phyloP scores from a whole-genome alignment of 176 grass and related monocot genomes.

The Oryza officinalis region DNA sequence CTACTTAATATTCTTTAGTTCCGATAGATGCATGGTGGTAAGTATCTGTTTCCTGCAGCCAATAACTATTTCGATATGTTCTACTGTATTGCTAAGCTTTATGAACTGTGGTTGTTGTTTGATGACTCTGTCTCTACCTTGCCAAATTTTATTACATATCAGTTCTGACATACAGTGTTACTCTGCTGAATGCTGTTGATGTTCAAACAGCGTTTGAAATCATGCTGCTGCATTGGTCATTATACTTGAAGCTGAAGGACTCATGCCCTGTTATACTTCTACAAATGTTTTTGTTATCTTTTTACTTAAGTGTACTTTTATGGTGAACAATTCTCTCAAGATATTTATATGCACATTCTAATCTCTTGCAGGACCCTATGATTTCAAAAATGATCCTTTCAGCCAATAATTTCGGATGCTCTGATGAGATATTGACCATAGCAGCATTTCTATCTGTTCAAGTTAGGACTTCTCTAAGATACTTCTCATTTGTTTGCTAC shows the following conservation, averaged over 20 bases:
- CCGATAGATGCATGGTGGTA: not conserved
- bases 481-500: not conserved
- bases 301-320: not conserved
- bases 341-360: constrained; percentile 16
- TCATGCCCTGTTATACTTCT: not conserved
- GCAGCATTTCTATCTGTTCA: constrained; percentile 93
- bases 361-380: constrained; percentile 82
- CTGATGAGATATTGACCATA: constrained; percentile 94
- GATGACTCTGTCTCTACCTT: not conserved
- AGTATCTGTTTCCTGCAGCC: constrained; percentile 1
- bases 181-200: constrained; percentile 1
- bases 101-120: not conserved
- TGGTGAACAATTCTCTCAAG: not conserved
- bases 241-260: not conserved
- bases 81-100: not conserved
- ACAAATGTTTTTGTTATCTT: not conserved
- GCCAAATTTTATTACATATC: not conserved
- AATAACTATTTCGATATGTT: constrained; percentile 3
- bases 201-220: not conserved
- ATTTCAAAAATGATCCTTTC: constrained; percentile 96
- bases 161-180: not conserved
- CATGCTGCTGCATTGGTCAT: not conserved
- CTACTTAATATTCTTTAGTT: not conserved
- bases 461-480: constrained; percentile 46
- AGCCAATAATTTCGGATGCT: constrained; percentile 82